Conservation (phyloP, 2,329 filamentous ascomycete species). For the Aspergillus melleus region DNA sequence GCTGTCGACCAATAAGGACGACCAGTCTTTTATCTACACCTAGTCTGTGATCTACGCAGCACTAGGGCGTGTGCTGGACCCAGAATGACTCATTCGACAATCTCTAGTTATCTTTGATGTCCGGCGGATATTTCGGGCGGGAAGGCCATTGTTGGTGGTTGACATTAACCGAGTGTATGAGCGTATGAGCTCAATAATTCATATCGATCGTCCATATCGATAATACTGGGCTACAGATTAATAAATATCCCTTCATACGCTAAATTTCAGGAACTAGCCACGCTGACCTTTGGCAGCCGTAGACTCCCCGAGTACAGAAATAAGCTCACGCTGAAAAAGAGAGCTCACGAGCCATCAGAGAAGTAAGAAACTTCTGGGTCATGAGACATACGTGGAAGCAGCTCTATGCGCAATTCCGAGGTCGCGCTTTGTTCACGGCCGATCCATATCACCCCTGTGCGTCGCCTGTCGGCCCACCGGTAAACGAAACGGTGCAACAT, state of each 20-base stretch:
- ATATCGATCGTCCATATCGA: too few relatives aligned
- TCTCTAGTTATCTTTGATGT: background rate
- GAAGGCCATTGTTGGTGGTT: background rate
- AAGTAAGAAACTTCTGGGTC: conserved; percentile 7
- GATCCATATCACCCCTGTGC: conserved; percentile 5
- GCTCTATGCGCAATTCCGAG: conserved; percentile 1
- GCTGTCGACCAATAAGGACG: background rate
- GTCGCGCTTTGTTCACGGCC: conserved; percentile 2
- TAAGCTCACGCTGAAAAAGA: too few relatives aligned
- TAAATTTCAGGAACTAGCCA: too few relatives aligned
- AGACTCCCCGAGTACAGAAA: too few relatives aligned
- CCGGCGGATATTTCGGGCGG: background rate
- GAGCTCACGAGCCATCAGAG: conserved; percentile 6
- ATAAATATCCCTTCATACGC: too few relatives aligned
- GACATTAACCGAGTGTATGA: too few relatives aligned
- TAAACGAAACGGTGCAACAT: conserved; percentile 2
- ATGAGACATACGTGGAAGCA: conserved; percentile 1
- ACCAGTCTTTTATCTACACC: background rate
- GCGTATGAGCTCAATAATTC: too few relatives aligned
- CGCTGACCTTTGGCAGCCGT: too few relatives aligned
- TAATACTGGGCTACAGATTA: too few relatives aligned
- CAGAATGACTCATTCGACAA: background rate
- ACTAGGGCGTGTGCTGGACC: background rate
- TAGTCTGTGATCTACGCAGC: background rate
- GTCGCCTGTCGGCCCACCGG: background rate